Evolutionary conservation across 306 rosid species (phyloP), one percentile per base, ranked within the genome.

Genomic region (Ochetophila trinervis): DNA sequence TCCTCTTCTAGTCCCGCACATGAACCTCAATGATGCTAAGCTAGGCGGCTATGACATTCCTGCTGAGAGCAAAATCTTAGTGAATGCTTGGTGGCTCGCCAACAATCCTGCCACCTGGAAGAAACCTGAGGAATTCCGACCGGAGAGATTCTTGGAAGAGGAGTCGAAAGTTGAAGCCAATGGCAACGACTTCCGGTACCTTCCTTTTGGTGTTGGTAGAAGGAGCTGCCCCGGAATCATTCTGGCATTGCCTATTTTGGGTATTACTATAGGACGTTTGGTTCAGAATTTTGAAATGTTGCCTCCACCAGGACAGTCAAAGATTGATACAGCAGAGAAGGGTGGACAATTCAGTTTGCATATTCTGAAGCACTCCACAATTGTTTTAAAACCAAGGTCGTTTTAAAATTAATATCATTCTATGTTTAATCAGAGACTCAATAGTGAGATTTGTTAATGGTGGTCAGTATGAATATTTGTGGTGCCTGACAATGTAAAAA

Each of bases 301-400:
- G 71, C 96, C 96, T 32, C 95, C 97, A 47, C 90, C 96, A 0
- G 97, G 96, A 13, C 86, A 87, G 58, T 53, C 76, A 8, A 74
- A 89, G 83, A 30, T 91, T 17, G 98, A 89, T 24, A 87, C 90
- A 1, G 13, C 91, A 0, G 96, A 88, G 82, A 91, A 91, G 67
- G 96, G 95, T 47, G 96, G 98, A 1, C 98, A 91, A 8, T 91
- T 91, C 60, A 91, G 98, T 71, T 60, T 91, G 80, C 98, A 91
- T 63, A 91, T 91, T 22, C 76, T 89, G 66, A 89, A 87, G 66
- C 98, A 88, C 34, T 91, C 96, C 65, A 91, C 88, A 54, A 78
- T 91, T 76, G 90, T 91, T 5, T 80, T 85, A 32, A 91, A 89
- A 81, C 95, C 95, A 14, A 83, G 75, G 35, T 68, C 78, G 8